Evolutionary conservation across 441 rosid species (phyloP), one percentile per base, ranked within the genome.

Genomic region (Daphne laureola): DNA sequence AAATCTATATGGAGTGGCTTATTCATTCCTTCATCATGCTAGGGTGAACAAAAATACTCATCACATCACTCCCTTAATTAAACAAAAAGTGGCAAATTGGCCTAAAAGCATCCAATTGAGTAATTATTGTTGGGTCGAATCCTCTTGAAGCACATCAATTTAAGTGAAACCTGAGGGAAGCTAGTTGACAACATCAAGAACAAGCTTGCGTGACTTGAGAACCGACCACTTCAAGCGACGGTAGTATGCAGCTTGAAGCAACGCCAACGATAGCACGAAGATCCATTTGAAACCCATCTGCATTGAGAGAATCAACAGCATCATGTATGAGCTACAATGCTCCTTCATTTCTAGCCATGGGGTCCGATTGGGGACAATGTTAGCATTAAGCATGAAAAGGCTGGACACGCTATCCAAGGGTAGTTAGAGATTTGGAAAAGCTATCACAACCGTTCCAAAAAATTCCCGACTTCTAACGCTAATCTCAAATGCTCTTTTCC

Each of bases 221-320:
- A 86, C 74, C 3, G 98, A 90, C 99, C 98, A 90, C 77, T 42
- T 94, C 84, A 90, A 55, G 17, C 99, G 83, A 67, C 98, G 74
- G 63, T 86, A 84, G 49, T 86, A 94, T 4, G 71, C 96, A 50
- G 96, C 96, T 73, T 90, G 99, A 69, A 94, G 92, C 47, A 94
- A 63, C 17, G 98, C 99, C 48, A 94, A 64, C 5, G 98, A 88
- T 4, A 94, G 84, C 70, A 94, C 81, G 50, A 90, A 94, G 64
- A 94, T 94, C 99, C 99, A 87, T 69, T 94, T 94, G 65, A 90
- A 94, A 43, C 99, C 99, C 99, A 94, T 94, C 99, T 95, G 81
- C 74, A 72, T 26, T n/a, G 5, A 31, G 8, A 9, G 56, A 31
- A 31, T 7, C 38, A 31, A 5, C 25, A 11, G 11, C 38, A 31